Base-by-base conservation (phyloP, 768 basidiomycete genomes). In the Lentinus brumalis region DNA sequence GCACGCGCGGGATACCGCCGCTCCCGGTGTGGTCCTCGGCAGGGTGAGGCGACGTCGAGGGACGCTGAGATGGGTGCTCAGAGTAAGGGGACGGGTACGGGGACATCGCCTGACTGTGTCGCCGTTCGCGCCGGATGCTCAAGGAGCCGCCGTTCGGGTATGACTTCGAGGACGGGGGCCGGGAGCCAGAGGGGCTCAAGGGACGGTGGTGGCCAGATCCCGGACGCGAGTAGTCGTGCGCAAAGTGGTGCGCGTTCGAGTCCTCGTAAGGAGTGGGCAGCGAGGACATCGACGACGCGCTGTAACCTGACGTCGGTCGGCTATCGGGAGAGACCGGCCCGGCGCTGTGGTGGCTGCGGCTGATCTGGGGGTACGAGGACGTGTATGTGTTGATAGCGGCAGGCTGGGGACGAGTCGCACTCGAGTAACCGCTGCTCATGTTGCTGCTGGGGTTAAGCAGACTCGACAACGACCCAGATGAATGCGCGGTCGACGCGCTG, bases 21-120 rank as follows among this genome's bases (percentile, higher is more conserved):
- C 55, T 66, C 53, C 61, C 65, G 16, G 66, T 46, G 63, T 78
- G 75, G 30, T 79, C 79, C 21, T 79, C 87, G 57, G 81, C 76
- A 30, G 87, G 87, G 66, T 88, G 86, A 18, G 88, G 89, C 10
- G 87, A 88, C 29, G 87, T 85, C 56, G 87, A 89, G 1, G 86
- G 87, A 42, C 89, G 83, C 63, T 86, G 85, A 53, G 84, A 81
- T 38, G 68, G 67, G 47, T 82, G 77, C 56, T 87, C 83, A 60
- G 86, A 87, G 73, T 93, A 94, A 47, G 91, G 90, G 62, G 86
- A 88, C 16, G 92, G 92, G 74, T 94, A 94, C 12, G 92, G 92
- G 67, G 86, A 89, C 81, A 94, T 87, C 0, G 91, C 92, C 72
- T 94, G 92, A 71, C 88, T 91, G 73, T 93, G 92, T 59, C 92